Evolutionary conservation across 208 protist species (phyloP).

Genomic region (Acanthamoeba healyi): DNA sequence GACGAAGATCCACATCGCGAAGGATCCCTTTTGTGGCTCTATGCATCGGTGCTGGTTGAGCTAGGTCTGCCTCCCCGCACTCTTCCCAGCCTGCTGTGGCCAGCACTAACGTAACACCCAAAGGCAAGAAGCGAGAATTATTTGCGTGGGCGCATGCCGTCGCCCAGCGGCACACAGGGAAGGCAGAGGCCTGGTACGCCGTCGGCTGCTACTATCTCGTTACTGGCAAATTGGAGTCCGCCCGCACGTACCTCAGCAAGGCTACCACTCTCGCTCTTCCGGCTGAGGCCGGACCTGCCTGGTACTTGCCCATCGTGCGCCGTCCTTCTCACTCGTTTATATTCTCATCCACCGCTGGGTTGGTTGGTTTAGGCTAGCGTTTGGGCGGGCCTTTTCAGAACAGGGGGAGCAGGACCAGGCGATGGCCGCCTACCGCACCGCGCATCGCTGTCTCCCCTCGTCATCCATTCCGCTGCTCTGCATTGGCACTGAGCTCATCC

Average conservation of each 20-base stretch:
- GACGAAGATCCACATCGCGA: neutral
- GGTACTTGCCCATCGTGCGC: neutral
- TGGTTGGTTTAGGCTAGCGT: constrained; percentile 77
- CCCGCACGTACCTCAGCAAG: constrained; percentile 4
- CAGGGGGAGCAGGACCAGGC: constrained; percentile 86
- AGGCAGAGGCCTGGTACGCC: constrained; percentile 83
- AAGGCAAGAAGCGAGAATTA: constrained; percentile 61
- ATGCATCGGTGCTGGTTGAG: constrained; percentile 2
- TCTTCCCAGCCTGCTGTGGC: neutral
- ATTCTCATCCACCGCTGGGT: neutral
- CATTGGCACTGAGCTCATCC: constrained; percentile 84
- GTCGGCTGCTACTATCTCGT: constrained; percentile 84
- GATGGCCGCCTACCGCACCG: constrained; percentile 85
- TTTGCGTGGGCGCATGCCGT: constrained; percentile 77
- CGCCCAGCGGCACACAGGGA: constrained; percentile 50
- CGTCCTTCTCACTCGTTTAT: neutral
- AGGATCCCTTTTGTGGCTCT: constrained; percentile 7
- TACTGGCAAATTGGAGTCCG: constrained; percentile 70
- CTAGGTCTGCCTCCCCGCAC: neutral
- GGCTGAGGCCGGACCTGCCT: constrained; percentile 1
- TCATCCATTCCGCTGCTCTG: constrained; percentile 77
- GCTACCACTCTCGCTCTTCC: neutral
- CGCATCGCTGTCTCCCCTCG: constrained; percentile 75
- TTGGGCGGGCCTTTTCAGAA: constrained; percentile 82
- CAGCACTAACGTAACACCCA: neutral